phyloP scores from a whole-genome alignment of 2,329 filamentous ascomycete genomes.

The Scleromitrula shiraiana region DNA sequence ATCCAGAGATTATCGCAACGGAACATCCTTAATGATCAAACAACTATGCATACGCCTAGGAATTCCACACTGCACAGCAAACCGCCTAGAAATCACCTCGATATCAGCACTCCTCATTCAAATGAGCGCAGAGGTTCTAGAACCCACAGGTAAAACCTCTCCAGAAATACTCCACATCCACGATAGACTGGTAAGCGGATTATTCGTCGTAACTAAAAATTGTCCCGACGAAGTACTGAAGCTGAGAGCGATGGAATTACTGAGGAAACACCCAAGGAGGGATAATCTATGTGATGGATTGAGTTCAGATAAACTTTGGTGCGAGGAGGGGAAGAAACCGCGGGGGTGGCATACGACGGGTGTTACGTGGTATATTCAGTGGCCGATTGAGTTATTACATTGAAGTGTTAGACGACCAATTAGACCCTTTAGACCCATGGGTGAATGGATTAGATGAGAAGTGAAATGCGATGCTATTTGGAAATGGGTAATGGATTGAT shows the following conservation, averaged over 20 bases:
- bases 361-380: background rate
- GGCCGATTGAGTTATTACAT: background rate
- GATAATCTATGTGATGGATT: background rate
- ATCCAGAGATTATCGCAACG: background rate
- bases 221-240: background rate
- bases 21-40: background rate
- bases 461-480: too few species aligned
- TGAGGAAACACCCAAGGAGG: background rate
- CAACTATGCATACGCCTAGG: background rate
- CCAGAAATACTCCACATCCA: background rate
- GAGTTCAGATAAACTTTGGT: background rate
- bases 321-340: too few species aligned
- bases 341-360: background rate
- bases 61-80: background rate
- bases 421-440: background rate
- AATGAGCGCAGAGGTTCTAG: background rate
- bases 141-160: background rate
- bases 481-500: too few species aligned
- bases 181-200: background rate
- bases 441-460: background rate
- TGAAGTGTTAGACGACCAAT: background rate
- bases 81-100: background rate
- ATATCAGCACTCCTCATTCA: background rate
- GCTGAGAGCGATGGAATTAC: background rate
- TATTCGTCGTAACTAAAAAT: background rate